Evolutionary conservation across 495 filamentous ascomycete genomes (phyloP), one percentile per base, ranked within the genome.

Genomic region (Penicillium cosmopolitanum): DNA sequence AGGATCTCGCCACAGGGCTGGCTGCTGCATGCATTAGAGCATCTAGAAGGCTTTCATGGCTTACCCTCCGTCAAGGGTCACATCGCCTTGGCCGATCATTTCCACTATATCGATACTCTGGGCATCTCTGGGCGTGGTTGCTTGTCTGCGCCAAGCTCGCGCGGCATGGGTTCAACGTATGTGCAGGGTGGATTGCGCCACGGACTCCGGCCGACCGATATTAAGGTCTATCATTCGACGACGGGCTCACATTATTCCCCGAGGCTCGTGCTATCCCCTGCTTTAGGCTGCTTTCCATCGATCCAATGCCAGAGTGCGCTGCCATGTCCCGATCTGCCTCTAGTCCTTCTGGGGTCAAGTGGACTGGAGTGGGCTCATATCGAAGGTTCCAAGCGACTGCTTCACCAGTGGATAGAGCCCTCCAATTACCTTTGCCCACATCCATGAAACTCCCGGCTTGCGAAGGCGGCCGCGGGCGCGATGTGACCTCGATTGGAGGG

Each of bases 401-500:
- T 34, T 58, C 63, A 56, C 38, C 55, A 16, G 40, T 51, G 42
- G 55, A 53, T 3, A 16, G 2, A n/a, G 7, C 8, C 19, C 19
- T 31, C 64, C 64, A 66, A 66, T 66, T 35, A 61, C 9, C 21
- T 15, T 19, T 35, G 15, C 35, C 43, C 15, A 48, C 23, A 11
- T 13, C 10, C 46, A 48, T 48, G 46, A 28, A 48, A 48, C 46
- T 48, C 23, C 46, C 23, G 42, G 16, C n/a, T 15, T 28, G 16
- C 50, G 31, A 46, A 25, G 36, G 25, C 21, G 6, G 3, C 43
- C 38, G 47, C 11, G 50, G 51, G 35, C 53, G 42, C 65, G 58
- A 67, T 67, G 65, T 65, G 65, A 67, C 64, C 57, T 21, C 55
- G 54, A 51, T 34, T 36, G 52, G 35, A 31, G 56, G 38, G 50